A percentile compares a stretch with the other conserved stretches of the same genome.
These are phyloP conservation scores for Backusella sp. DNA, from an alignment of 192 early-diverging fungal species.

Conservation along the genomic window DNA sequence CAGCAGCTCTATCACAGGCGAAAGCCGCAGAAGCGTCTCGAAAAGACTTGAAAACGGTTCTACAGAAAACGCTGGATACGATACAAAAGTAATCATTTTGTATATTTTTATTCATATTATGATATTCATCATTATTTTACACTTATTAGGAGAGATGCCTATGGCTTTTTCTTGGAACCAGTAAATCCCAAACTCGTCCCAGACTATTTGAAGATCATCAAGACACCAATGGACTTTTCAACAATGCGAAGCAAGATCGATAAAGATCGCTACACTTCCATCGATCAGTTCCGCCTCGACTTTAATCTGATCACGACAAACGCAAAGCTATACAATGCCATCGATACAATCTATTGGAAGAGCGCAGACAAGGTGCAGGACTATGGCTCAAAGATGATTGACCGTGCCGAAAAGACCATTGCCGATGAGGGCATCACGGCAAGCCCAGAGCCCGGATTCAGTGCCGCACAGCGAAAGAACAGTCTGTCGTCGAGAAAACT, in stretches of 20 bases:
- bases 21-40: conserved; percentile 24
- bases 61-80: conserved; percentile 59
- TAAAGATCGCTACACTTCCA: conserved; percentile 56
- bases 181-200: conserved; percentile 74
- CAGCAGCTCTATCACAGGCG: background rate
- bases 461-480: background rate
- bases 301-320: conserved; percentile 79
- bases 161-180: conserved; percentile 86
- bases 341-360: conserved; percentile 77
- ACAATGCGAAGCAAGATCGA: conserved; percentile 81
- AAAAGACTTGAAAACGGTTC: conserved; percentile 61
- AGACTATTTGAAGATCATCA: conserved; percentile 82
- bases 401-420: conserved; percentile 49
- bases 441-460: background rate
- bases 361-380: conserved; percentile 75
- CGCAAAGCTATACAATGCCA: conserved; percentile 81
- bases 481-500: background rate
- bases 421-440: background rate
- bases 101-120: background rate
- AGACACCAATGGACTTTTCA: conserved; percentile 87
- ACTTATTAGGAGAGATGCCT: conserved; percentile 66
- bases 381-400: conserved; percentile 70
- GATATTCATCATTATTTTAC: background rate
- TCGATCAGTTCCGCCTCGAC: conserved; percentile 73
- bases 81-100: conserved; percentile 54